Evolutionary conservation across 2,329 filamentous ascomycete genomes (phyloP).

Genomic region (Knufia fluminis): DNA sequence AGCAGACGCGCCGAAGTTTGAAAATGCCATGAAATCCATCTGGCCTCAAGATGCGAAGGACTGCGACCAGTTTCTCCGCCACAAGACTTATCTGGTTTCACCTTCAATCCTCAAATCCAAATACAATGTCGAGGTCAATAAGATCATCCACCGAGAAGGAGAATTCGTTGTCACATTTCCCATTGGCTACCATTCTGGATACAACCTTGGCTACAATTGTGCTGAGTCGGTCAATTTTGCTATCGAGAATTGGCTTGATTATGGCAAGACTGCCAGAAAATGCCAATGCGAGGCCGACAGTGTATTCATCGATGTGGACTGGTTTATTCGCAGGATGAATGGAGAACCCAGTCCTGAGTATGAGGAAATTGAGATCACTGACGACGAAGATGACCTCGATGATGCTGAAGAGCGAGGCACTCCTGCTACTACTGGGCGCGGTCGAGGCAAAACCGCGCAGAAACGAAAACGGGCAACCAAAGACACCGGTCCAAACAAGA

Average conservation of each 20-base stretch:
- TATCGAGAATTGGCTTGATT: constrained; percentile 87
- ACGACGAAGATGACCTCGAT: constrained; percentile 55
- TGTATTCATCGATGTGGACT: constrained; percentile 94
- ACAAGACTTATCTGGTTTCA: constrained; percentile 96
- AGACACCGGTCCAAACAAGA: constrained; percentile 35
- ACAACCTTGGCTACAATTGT: constrained; percentile 97
- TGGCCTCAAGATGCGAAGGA: constrained; percentile 94
- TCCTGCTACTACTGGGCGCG: constrained; percentile 64
- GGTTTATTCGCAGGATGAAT: constrained; percentile 87
- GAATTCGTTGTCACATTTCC: constrained; percentile 98
- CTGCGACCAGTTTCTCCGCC: constrained; percentile 89
- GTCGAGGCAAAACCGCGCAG: constrained; percentile 45
- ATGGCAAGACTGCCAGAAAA: constrained; percentile 90
- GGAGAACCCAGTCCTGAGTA: constrained; percentile 60
- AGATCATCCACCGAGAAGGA: constrained; percentile 86
- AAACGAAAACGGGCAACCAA: constrained; percentile 59
- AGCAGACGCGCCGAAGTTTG: constrained; percentile 83
- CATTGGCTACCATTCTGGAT: constrained; percentile 96
- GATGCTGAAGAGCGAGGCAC: constrained; percentile 63
- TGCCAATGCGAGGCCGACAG: constrained; percentile 96
- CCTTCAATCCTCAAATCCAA: constrained; percentile 77
- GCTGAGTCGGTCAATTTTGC: constrained; percentile 98
- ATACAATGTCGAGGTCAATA: constrained; percentile 93
- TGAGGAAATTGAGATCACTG: constrained; percentile 44
- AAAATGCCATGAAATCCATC: constrained; percentile 71